These are phyloP conservation scores for Termitomyces sp. DNA, from an alignment of 768 basidiomycete genomes.

Conservation along the genomic window DNA sequence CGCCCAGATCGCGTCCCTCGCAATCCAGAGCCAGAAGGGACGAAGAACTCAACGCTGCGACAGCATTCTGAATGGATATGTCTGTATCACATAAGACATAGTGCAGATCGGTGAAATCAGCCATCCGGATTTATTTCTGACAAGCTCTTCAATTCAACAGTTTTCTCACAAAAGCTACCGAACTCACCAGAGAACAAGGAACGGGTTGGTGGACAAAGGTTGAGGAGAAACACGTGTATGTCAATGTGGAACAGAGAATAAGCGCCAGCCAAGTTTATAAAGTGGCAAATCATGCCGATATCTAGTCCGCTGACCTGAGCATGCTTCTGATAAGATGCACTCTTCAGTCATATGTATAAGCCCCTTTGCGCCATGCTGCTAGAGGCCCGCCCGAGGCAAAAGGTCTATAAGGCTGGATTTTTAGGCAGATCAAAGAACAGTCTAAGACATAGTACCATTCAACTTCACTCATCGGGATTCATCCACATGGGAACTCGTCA, in stretches of 20 bases:
- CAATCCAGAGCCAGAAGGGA: constrained; percentile 12
- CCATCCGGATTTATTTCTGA: neutral
- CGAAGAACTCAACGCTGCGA: neutral
- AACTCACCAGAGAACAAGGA: neutral
- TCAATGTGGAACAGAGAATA: neutral
- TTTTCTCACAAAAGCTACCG: neutral
- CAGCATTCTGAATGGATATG: neutral
- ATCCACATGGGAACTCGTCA: neutral
- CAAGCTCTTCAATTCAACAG: neutral
- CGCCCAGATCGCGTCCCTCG: constrained; percentile 7
- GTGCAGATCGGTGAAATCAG: neutral
- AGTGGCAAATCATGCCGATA: neutral
- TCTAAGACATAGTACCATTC: neutral
- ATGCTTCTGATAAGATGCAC: neutral
- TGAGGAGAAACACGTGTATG: neutral
- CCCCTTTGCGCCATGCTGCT: neutral
- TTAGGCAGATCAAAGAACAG: neutral
- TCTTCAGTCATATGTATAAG: neutral
- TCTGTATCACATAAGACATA: constrained; percentile 5
- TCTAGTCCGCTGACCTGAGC: neutral
- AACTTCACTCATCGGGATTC: too few relatives aligned
- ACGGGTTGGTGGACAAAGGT: neutral
- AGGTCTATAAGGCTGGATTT: neutral
- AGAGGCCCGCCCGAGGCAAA: neutral
- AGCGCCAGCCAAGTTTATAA: neutral